A percentile compares a stretch with the other conserved stretches of the same genome.
Conservation (phyloP, 441 rosid genomes). For the Erysimum cheiri region DNA sequence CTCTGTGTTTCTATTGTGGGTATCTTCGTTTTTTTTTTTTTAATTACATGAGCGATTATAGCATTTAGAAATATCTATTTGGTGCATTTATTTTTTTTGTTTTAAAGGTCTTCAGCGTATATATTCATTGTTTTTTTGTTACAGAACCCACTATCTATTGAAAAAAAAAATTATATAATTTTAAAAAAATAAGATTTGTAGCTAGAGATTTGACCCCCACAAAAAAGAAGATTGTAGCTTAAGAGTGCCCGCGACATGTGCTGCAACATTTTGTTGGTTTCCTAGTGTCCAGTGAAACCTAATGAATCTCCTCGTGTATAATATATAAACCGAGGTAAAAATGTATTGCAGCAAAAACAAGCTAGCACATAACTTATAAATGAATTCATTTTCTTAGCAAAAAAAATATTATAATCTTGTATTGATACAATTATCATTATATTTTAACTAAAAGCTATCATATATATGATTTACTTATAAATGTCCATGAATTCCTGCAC, state of each 20-base stretch:
- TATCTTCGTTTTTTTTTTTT: slow-evolving; percentile 3
- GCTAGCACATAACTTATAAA: neutral
- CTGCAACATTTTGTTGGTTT: slow-evolving; percentile 53
- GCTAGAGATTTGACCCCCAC: neutral
- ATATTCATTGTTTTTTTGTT: neutral
- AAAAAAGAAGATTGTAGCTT: neutral
- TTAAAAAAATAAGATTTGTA: neutral
- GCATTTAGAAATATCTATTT: slow-evolving; percentile 2
- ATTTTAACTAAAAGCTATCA: neutral
- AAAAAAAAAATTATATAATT: no score
- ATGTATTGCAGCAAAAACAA: neutral
- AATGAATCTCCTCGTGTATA: slow-evolving; percentile 7
- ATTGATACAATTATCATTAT: neutral
- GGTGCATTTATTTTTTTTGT: neutral
- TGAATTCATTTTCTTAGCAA: neutral
- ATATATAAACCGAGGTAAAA: neutral
- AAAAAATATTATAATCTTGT: no score
- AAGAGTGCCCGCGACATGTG: slow-evolving; percentile 72
- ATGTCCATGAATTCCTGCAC: neutral
- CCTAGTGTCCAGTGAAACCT: slow-evolving; percentile 24
- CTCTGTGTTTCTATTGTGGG: neutral
- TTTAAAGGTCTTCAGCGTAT: neutral
- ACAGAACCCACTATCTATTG: neutral
- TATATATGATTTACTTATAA: neutral
- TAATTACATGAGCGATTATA: slow-evolving; percentile 8